These are phyloP conservation scores for Sporothrix pallida DNA, from an alignment of 2,329 filamentous ascomycete species.

Conservation along the genomic window DNA sequence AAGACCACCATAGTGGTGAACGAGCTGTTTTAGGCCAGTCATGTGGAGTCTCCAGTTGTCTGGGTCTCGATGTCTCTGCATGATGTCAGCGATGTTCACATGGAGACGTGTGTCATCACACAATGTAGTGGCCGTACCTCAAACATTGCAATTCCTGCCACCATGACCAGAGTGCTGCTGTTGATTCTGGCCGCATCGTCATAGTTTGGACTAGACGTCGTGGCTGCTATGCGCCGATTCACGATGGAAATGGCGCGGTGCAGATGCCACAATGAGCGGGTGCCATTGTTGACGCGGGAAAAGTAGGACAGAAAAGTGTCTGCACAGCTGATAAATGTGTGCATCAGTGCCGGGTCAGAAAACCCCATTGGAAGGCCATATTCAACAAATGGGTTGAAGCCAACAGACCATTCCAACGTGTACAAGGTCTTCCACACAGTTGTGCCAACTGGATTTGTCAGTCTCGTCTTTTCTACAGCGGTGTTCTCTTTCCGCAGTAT, in stretches of 20 bases:
- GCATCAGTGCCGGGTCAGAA: slow-evolving; percentile 27
- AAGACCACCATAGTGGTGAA: slow-evolving; percentile 22
- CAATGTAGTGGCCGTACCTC: slow-evolving; percentile 2
- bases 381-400: slow-evolving; percentile 29
- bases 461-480: not conserved
- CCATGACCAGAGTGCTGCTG: slow-evolving; percentile 25
- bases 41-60: slow-evolving; percentile 33
- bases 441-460: slow-evolving; percentile 16
- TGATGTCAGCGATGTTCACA: not conserved
- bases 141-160: slow-evolving; percentile 31
- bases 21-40: slow-evolving; percentile 30
- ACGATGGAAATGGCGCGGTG: slow-evolving; percentile 30
- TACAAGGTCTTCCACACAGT: slow-evolving; percentile 30
- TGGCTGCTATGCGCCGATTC: slow-evolving; percentile 20
- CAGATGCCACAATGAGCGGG: slow-evolving; percentile 23
- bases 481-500: no score
- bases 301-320: slow-evolving; percentile 27
- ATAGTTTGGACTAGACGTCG: not conserved
- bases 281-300: not conserved
- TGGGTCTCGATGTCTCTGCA: not conserved
- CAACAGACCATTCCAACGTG: slow-evolving; percentile 27
- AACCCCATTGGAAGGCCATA: slow-evolving; percentile 30
- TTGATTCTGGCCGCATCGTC: not conserved
- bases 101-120: no score
- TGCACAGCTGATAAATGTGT: slow-evolving; percentile 32